Base-by-base conservation (phyloP, 305 asterid species). In the Fraxinus latifolia region DNA sequence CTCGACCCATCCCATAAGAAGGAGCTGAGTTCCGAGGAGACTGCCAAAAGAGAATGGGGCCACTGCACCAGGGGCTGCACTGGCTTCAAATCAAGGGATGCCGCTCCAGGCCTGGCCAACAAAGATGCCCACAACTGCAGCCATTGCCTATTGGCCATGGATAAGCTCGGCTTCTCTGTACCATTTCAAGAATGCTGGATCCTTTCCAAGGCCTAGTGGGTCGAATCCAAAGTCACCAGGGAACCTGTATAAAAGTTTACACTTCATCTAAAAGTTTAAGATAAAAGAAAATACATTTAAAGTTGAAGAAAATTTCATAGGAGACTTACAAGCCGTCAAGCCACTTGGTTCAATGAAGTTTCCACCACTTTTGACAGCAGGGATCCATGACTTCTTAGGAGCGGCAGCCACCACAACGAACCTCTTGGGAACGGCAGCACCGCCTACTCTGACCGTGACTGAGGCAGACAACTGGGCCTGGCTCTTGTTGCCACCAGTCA, bases 241-340 rank as follows among this genome's bases (percentile, higher is more conserved):
- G 39, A 86, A 85, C 88, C 92, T 88, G 83, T 19, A 7, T 60
- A 6, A 17, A 7, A 19, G 14, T 19, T 60, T 15, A 60, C 31
- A 19, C 9, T 60, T 19, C 29, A 58, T 58, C 68, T 58, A 58
- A 6, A 58, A 58, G 0, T 0, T 58, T 6, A 21, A 60, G 31
- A 19, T 60, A 2, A 1, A 19, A 17, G 12, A 5, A 2, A 21
- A 21, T 21, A 21, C 31, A 21, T 60, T 7, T 60, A 21, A 53
- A 53, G 65, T 53, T 19, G 29, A 19, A 21, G 12, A 6, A 23
- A 62, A 25, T 27, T 67, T 67, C 3, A 3, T 1, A 1, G 34
- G 77, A 34, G 55, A 90, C 97, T 89, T 90, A 91, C 97, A 97
- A 96, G 89, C 99, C 99, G 84, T 95, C 98, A 80, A 96, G 98